Evolutionary conservation across 495 filamentous ascomycete species (phyloP).

Genomic region (Tuber aestivum): DNA sequence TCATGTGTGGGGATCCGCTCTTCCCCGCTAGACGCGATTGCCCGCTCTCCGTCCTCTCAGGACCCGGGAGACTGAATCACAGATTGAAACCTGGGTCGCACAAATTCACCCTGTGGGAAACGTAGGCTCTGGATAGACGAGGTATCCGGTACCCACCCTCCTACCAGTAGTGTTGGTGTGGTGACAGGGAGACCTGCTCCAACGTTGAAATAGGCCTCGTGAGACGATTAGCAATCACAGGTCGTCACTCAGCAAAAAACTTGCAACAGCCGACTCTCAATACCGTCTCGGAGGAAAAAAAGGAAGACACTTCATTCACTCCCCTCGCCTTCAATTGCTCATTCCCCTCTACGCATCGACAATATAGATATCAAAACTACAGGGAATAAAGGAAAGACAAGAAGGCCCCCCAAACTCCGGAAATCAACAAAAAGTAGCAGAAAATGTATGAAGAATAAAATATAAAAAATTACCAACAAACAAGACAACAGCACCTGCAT

Average conservation of each 20-base stretch:
- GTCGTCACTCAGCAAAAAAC: background rate
- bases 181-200: background rate
- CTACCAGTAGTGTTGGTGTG: too few species aligned
- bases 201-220: background rate
- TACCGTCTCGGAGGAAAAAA: background rate
- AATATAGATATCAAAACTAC: conserved; percentile 10
- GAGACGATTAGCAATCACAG: background rate
- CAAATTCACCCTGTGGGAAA: too few species aligned
- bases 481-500: conserved; percentile 15
- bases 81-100: too few species aligned
- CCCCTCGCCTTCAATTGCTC: background rate
- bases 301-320: background rate
- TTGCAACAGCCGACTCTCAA: background rate
- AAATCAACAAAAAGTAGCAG: conserved; percentile 2
- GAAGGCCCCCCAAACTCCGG: conserved; percentile 4
- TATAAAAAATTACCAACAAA: conserved; percentile 12
- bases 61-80: too few species aligned
- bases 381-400: background rate
- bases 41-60: too few species aligned
- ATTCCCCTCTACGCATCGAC: background rate
- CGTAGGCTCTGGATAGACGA: too few species aligned
- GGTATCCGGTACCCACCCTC: too few species aligned
- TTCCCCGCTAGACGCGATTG: too few species aligned
- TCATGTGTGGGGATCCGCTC: too few species aligned
- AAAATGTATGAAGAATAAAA: conserved; percentile 18